These are phyloP conservation scores for Vigna hirtella DNA, from an alignment of 306 rosid species.

Conservation along the genomic window DNA sequence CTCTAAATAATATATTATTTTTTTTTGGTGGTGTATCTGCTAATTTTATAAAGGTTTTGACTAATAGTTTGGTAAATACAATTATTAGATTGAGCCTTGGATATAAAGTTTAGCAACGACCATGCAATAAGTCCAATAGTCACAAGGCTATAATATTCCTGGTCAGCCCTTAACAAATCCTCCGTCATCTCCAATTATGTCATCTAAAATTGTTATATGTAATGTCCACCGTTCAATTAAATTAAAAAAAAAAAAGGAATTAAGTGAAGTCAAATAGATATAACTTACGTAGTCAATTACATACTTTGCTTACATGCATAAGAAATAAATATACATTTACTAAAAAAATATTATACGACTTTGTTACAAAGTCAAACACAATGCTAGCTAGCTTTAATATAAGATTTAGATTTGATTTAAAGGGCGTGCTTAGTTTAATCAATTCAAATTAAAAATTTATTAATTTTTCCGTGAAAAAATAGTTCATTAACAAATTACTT, in stretches of 20 bases:
- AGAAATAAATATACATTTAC: neutral
- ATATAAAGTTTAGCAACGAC: too few species aligned
- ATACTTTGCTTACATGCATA: neutral
- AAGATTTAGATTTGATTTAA: neutral
- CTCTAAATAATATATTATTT: too few species aligned
- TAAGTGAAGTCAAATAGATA: neutral
- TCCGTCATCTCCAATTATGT: neutral
- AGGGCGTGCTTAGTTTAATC: neutral
- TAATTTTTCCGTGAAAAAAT: too few species aligned
- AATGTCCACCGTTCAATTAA: neutral
- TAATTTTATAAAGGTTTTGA: too few species aligned
- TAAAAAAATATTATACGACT: neutral
- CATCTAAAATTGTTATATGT: neutral
- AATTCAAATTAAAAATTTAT: too few species aligned
- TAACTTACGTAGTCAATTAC: neutral
- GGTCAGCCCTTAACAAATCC: too few species aligned
- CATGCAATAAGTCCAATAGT: too few species aligned
- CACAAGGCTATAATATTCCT: too few species aligned
- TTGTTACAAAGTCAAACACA: neutral
- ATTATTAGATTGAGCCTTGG: too few species aligned
- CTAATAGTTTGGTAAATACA: too few species aligned
- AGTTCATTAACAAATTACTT: too few species aligned
- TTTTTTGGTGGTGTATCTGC: too few species aligned
- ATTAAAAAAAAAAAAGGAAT: neutral
- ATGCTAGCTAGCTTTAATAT: neutral